Evolutionary conservation across 1,284 basidiomycete species (phyloP).

Genomic region (Ustilago crameri): DNA sequence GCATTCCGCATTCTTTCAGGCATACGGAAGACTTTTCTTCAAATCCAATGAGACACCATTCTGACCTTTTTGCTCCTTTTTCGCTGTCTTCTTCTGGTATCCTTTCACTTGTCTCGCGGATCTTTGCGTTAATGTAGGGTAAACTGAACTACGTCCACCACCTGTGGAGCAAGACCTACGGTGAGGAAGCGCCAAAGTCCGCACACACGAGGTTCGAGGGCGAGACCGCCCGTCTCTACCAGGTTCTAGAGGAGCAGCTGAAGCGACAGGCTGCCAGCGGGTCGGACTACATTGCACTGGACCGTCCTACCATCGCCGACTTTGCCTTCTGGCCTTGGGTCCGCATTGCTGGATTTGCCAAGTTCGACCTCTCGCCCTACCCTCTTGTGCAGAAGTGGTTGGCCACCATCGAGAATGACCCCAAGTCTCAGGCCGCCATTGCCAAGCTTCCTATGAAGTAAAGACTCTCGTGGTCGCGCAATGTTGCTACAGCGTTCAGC

Average conservation of each 20-base stretch:
- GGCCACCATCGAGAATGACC: conserved; percentile 44
- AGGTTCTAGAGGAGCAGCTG: conserved; percentile 56
- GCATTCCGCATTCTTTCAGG: too few species aligned
- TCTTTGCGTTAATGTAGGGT: conserved; percentile 48
- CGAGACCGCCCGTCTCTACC: conserved; percentile 58
- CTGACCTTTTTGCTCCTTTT: too few species aligned
- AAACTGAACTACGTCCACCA: conserved; percentile 38
- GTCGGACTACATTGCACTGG: conserved; percentile 53
- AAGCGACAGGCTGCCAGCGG: conserved; percentile 48
- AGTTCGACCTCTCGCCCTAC: conserved; percentile 56
- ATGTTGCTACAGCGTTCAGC: too few species aligned
- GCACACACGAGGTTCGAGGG: conserved; percentile 56
- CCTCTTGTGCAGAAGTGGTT: conserved; percentile 53
- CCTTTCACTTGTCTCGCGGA: too few species aligned
- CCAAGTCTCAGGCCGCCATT: conserved; percentile 46
- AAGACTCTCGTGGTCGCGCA: background rate
- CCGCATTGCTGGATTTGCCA: conserved; percentile 47
- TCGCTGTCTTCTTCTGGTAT: too few species aligned
- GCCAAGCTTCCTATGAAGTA: conserved; percentile 48
- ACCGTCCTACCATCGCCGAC: conserved; percentile 62
- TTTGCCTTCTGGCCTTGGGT: conserved; percentile 58
- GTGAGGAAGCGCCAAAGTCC: conserved; percentile 46
- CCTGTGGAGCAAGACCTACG: conserved; percentile 42
- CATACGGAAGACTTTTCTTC: too few species aligned
- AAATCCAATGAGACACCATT: too few species aligned